phyloP scores from a whole-genome alignment of 257 asterid genomes.

The Cinchona pubescens region DNA sequence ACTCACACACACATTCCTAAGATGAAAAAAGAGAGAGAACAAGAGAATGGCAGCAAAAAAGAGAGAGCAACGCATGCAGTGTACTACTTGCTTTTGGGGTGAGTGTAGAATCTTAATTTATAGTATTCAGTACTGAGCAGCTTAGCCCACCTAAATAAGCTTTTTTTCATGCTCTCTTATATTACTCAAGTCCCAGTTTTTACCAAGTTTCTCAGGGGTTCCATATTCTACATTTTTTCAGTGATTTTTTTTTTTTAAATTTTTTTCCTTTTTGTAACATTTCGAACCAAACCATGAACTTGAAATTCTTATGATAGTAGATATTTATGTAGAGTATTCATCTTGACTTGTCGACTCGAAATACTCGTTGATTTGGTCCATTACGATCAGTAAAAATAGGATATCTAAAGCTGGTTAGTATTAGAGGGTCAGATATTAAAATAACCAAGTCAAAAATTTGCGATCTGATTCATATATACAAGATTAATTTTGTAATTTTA shows the following conservation, averaged over 20 bases:
- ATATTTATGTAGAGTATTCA: too few relatives aligned
- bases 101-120: too few relatives aligned
- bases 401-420: too few relatives aligned
- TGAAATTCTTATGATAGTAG: not conserved
- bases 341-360: too few relatives aligned
- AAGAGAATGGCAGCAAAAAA: not conserved
- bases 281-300: not conserved
- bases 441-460: too few relatives aligned
- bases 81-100: conserved; percentile 4
- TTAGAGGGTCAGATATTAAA: too few relatives aligned
- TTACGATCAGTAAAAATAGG: too few relatives aligned
- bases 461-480: too few relatives aligned
- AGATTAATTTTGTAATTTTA: too few relatives aligned
- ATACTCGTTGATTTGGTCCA: too few relatives aligned
- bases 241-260: not conserved
- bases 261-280: not conserved
- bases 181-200: not conserved
- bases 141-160: conserved; percentile 1
- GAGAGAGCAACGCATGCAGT: conserved; percentile 23
- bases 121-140: not conserved
- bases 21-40: not conserved
- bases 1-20: not conserved
- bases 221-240: conserved; percentile 4
- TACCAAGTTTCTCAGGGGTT: not conserved
- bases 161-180: not conserved